Evolutionary conservation across 2,329 filamentous ascomycete genomes (phyloP), one percentile per base, ranked within the genome.

Genomic region (Microascus cirrosus): DNA sequence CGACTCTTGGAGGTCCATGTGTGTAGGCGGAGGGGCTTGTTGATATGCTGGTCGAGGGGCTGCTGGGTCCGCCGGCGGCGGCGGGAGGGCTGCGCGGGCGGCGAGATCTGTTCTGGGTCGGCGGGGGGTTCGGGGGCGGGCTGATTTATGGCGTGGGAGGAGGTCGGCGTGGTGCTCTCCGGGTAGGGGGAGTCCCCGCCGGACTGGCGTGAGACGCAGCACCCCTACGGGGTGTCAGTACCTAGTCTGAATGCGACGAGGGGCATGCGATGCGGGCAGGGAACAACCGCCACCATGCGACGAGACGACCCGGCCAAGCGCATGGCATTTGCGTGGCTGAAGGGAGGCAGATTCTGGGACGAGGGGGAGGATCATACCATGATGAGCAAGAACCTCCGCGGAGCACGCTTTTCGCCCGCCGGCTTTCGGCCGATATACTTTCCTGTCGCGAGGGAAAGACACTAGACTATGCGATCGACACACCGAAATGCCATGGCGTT

Each of bases 1-100:
- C 81, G 81, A 57, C 78, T 77, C 61, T 78, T 79, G 59, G 85
- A 82, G 13, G 74, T 74, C 87, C 87, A 91, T 58, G 79, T 72
- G 63, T 88, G 86, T 1, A 77, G 77, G 52, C 80, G 80, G 45
- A 92, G 74, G 1, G 87, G 86, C 63, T 82, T 81, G 65, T 90
- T 88, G 67, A 87, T 86, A 67, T 87, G 86, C 65, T 87, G 79
- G 53, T 77, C 75, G 6, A 85, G 74, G 2, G 79, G 75, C 53
- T 73, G 67, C 51, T 69, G 72, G 54, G 67, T 69, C 24, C 68
- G 71, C 53, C 66, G 67, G 56, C 66, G 68, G 18, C 63, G 62
- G 35, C 55, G 60, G 54, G 62, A 35, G 60, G 58, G 48, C 50
- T 58, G 50, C 45, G 59, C 58, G 62, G 55, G 34, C 7, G 55